phyloP scores from a whole-genome alignment of 1,284 basidiomycete species.

The Mixia osmundae region DNA sequence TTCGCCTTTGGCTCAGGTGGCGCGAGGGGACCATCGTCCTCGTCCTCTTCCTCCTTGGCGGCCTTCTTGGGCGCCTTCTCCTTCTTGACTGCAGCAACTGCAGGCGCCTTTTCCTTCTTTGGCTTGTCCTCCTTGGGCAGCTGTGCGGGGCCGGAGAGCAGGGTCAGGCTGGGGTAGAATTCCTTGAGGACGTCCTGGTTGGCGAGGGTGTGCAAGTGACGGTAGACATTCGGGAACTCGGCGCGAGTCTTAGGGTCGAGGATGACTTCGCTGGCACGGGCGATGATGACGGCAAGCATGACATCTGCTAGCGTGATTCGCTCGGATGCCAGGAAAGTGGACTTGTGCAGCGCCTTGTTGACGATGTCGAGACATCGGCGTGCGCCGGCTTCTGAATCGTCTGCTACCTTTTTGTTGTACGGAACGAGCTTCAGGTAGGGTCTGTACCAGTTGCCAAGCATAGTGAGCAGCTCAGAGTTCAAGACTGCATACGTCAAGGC shows the following conservation, averaged over 20 bases:
- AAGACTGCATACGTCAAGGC: neutral
- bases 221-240: slow-evolving; percentile 50
- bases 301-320: slow-evolving; percentile 86
- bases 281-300: slow-evolving; percentile 36
- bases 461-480: neutral
- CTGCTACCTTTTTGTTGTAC: slow-evolving; percentile 32
- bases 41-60: slow-evolving; percentile 37
- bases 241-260: slow-evolving; percentile 41
- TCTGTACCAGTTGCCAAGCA: slow-evolving; percentile 1
- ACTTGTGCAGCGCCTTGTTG: slow-evolving; percentile 45
- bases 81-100: slow-evolving; percentile 32
- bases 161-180: slow-evolving; percentile 26
- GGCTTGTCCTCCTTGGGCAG: slow-evolving; percentile 45
- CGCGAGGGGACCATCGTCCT: slow-evolving; percentile 31
- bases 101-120: slow-evolving; percentile 23
- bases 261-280: slow-evolving; percentile 18
- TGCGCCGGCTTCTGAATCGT: slow-evolving; percentile 28
- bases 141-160: slow-evolving; percentile 34
- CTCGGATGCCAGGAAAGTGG: slow-evolving; percentile 80
- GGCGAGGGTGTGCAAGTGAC: slow-evolving; percentile 38
- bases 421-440: slow-evolving; percentile 26
- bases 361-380: slow-evolving; percentile 31
- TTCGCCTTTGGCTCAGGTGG: slow-evolving; percentile 49
- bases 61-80: slow-evolving; percentile 37
- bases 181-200: slow-evolving; percentile 41